Evolutionary conservation across 768 basidiomycete genomes (phyloP), one percentile per base, ranked within the genome.

Genomic region (Leccinum truebloodii): DNA sequence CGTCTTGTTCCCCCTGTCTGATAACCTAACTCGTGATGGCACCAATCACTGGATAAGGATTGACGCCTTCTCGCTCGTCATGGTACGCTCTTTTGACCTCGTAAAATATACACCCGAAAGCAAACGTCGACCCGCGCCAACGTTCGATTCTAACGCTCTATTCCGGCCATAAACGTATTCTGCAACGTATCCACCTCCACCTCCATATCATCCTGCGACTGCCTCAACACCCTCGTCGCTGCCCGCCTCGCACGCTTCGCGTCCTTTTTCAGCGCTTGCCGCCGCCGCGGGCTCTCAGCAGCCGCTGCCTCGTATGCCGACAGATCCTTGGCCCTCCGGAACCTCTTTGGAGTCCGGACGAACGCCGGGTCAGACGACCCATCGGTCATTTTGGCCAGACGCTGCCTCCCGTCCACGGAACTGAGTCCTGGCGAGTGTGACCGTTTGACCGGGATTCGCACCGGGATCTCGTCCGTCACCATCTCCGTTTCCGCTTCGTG

Each of bases 221-320:
- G 73, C n/a, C 41, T 41, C 18, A n/a, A 41, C 41, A 41, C n/a
- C 41, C 9, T 41, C 37, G 77, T 77, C 44, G 78, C 80, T 6
- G 81, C 80, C 69, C 84, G 85, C 67, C 84, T 78, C 39, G 81
- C 83, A 63, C 78, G 77, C 77, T 89, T 91, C 52, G 83, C 81
- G 51, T 86, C 87, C 68, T 76, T 81, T 76, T 89, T 90, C 65
- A 90, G 65, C 64, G 78, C 75, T 66, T 77, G 80, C 61, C 88
- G 75, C 58, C 79, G 84, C 61, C 91, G 64, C 14, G 89, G 87
- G 22, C 62, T 64, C 60, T 70, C 68, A 16, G 80, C 80, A 4
- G 81, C 80, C 1, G 73, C 78, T 8, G 79, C 78, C 59, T 89
- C 81, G 62, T 86, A 85, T 6, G 76, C 73, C 13, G 81, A 82